A percentile compares a stretch with the other conserved stretches of the same genome.
Evolutionary conservation across 192 early-diverging fungal species (phyloP).

Genomic region (Kappamyces sp.): DNA sequence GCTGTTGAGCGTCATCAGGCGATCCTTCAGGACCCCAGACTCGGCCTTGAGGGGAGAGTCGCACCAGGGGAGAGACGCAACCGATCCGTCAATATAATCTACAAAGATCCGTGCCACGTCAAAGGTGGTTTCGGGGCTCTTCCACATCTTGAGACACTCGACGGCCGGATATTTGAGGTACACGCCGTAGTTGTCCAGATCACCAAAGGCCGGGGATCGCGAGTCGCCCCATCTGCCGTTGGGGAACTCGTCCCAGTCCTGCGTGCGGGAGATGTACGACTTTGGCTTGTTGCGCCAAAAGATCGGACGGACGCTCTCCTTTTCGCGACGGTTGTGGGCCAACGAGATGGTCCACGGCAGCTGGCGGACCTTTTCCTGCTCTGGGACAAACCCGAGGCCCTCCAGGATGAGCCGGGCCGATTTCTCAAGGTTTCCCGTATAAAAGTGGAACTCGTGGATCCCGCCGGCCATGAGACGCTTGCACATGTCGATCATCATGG

Average conservation of each 20-base stretch:
- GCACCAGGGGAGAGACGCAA: constrained; percentile 87
- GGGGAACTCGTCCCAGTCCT: constrained; percentile 97
- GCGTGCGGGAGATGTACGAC: constrained; percentile 86
- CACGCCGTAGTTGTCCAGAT: constrained; percentile 72
- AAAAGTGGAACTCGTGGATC: constrained; percentile 84
- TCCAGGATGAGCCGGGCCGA: constrained; percentile 85
- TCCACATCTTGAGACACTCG: constrained; percentile 76
- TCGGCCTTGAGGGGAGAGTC: constrained; percentile 75
- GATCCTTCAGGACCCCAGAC: constrained; percentile 63
- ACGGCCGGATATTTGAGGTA: constrained; percentile 65
- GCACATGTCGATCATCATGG: constrained; percentile 77
- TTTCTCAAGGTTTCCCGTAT: constrained; percentile 86
- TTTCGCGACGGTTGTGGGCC: constrained; percentile 72
- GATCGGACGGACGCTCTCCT: constrained; percentile 96
- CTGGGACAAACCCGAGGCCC: constrained; percentile 70
- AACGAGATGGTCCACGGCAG: constrained; percentile 85
- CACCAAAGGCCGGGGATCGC: constrained; percentile 69
- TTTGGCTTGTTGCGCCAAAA: constrained; percentile 95
- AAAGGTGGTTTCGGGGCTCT: constrained; percentile 52
- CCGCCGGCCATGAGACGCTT: constrained; percentile 60
- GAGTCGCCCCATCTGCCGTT: constrained; percentile 99
- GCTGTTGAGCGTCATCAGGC: constrained; percentile 68
- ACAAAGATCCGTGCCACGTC: constrained; percentile 78
- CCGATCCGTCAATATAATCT: constrained; percentile 69
- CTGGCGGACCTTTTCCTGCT: constrained; percentile 60